These are phyloP conservation scores for Thuja plicata DNA, from an alignment of 83 land plant species.

Conservation along the genomic window DNA sequence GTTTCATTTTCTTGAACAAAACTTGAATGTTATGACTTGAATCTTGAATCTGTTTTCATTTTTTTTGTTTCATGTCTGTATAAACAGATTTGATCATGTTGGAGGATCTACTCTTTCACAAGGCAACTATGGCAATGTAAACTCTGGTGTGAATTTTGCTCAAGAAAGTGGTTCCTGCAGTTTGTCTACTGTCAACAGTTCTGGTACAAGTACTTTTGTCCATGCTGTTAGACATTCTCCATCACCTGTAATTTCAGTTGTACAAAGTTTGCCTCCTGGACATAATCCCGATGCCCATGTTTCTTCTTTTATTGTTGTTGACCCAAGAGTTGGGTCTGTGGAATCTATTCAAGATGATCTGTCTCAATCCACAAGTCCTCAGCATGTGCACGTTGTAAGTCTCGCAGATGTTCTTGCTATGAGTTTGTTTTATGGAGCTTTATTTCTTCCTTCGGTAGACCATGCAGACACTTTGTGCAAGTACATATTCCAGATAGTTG, in stretches of 20 bases:
- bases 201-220: slow-evolving; percentile 26
- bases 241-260: slow-evolving; percentile 69
- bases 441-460: background rate
- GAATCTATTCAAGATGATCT: slow-evolving; percentile 36
- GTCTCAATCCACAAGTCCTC: slow-evolving; percentile 47
- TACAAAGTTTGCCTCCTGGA: background rate
- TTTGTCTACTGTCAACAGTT: slow-evolving; percentile 26
- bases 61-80: background rate
- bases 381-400: slow-evolving; percentile 78
- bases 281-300: background rate
- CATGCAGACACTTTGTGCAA: background rate
- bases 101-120: slow-evolving; percentile 29
- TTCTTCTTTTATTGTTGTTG: background rate
- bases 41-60: background rate
- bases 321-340: slow-evolving; percentile 12
- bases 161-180: slow-evolving; percentile 27
- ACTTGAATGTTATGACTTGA: background rate
- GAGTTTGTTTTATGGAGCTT: background rate
- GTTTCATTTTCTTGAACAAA: background rate
- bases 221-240: slow-evolving; percentile 72
- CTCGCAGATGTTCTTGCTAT: background rate
- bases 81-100: slow-evolving; percentile 22
- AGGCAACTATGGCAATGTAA: slow-evolving; percentile 17
- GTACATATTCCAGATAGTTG: background rate
- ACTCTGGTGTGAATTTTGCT: slow-evolving; percentile 21